Conservation (phyloP, 768 basidiomycete species). For the Pulveroboletus sp. region DNA sequence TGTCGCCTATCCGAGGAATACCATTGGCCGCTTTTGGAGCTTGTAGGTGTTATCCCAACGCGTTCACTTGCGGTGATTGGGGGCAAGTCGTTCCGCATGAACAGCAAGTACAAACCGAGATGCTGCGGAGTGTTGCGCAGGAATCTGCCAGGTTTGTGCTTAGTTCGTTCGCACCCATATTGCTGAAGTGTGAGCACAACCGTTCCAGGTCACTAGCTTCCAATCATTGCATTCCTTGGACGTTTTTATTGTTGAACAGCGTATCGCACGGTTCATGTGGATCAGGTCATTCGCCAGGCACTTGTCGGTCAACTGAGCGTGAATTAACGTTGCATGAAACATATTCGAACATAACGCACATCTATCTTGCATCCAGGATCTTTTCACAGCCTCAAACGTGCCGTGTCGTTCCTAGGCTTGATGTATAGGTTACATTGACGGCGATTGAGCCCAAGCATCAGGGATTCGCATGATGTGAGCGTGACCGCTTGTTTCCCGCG, state of each 20-base stretch:
- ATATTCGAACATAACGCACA: too few relatives aligned
- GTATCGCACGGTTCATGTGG: constrained; percentile 16
- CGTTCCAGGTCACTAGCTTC: constrained; percentile 1
- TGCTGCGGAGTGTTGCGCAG: background rate
- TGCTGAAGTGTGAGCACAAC: constrained; percentile 7
- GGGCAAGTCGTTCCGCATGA: background rate
- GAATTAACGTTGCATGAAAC: background rate
- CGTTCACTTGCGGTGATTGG: constrained; percentile 16
- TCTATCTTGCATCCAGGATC: too few relatives aligned
- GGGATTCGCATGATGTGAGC: constrained; percentile 23
- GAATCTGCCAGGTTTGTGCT: constrained; percentile 13
- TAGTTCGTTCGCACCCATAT: background rate
- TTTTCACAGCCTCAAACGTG: constrained; percentile 10
- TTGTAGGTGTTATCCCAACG: background rate
- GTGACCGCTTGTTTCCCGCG: constrained; percentile 11
- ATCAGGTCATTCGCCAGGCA: constrained; percentile 18
- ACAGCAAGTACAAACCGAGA: constrained; percentile 1
- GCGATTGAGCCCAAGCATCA: constrained; percentile 19
- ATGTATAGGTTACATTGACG: constrained; percentile 11
- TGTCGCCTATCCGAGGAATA: constrained; percentile 4
- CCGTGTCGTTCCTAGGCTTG: constrained; percentile 7
- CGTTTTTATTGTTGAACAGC: background rate
- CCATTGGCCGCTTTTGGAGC: constrained; percentile 1
- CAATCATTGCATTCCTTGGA: constrained; percentile 1
- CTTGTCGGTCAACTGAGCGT: background rate